Conservation (phyloP, 768 basidiomycete genomes). For the Termitomyces sp. region DNA sequence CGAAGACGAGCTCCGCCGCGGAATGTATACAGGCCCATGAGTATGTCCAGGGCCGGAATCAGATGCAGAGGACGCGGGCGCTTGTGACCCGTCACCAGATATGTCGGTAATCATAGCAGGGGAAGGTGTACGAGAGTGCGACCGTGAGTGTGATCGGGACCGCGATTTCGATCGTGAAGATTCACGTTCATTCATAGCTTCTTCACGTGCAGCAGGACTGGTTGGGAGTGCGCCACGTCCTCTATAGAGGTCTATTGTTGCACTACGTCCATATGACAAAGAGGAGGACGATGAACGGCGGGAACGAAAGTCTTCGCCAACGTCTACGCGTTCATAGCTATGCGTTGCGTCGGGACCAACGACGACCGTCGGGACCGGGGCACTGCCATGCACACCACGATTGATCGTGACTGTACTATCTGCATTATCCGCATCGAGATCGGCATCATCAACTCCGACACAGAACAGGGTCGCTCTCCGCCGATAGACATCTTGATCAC, state of each 20-base stretch:
- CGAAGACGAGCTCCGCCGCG: conserved; percentile 12
- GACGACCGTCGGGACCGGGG: conserved; percentile 20
- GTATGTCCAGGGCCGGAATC: conserved; percentile 18
- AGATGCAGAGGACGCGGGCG: conserved; percentile 1
- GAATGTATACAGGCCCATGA: conserved; percentile 16
- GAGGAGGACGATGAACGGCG: conserved; percentile 19
- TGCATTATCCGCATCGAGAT: conserved; percentile 11
- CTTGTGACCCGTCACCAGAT: conserved; percentile 1
- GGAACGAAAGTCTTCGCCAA: conserved; percentile 46
- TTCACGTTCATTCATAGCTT: conserved; percentile 9
- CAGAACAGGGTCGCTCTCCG: conserved; percentile 16
- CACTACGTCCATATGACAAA: conserved; percentile 5
- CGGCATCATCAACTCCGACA: conserved; percentile 18
- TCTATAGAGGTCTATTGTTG: conserved; percentile 3
- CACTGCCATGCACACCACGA: conserved; percentile 13
- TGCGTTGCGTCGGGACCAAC: conserved; percentile 43
- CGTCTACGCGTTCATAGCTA: conserved; percentile 57
- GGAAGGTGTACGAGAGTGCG: conserved; percentile 46
- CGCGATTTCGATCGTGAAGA: conserved; percentile 24
- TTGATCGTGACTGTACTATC: conserved; percentile 14
- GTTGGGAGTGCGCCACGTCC: conserved; percentile 15
- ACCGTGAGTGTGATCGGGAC: conserved; percentile 29
- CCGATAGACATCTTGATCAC: conserved; percentile 17
- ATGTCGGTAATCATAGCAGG: conserved; percentile 29
- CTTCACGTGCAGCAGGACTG: conserved; percentile 5